These are phyloP conservation scores for Leucosporidium yakuticum DNA, from an alignment of 768 basidiomycete species.

Conservation along the genomic window DNA sequence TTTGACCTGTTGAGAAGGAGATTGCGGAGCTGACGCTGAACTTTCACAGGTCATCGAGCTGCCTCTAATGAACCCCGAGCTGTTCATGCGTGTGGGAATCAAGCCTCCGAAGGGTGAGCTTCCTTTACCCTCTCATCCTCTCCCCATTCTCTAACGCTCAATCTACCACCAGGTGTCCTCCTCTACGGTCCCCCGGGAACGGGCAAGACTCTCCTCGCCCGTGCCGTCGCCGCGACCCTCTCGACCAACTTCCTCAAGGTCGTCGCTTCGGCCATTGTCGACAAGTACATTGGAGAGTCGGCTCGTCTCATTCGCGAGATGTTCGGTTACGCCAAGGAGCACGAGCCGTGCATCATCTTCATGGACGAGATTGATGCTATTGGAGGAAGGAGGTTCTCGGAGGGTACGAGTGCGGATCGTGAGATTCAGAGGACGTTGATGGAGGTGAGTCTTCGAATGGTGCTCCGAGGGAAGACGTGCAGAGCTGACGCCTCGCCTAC, in stretches of 20 bases:
- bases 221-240: conserved; percentile 92
- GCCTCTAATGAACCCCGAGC: conserved; percentile 84
- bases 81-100: conserved; percentile 93
- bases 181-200: conserved; percentile 96
- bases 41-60: conserved; percentile 73
- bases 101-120: conserved; percentile 76
- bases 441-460: conserved; percentile 58
- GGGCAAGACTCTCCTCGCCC: conserved; percentile 88
- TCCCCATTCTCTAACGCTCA: not conserved
- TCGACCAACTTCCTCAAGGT: conserved; percentile 99
- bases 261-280: conserved; percentile 93
- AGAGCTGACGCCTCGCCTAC: not conserved
- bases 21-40: not conserved
- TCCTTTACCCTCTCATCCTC: not conserved
- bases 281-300: conserved; percentile 98
- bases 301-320: conserved; percentile 94
- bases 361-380: conserved; percentile 71
- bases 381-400: conserved; percentile 81
- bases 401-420: conserved; percentile 94
- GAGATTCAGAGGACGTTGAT: conserved; percentile 98
- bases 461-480: no score
- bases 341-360: conserved; percentile 66
- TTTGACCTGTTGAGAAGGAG: not conserved
- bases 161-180: conserved; percentile 52
- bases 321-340: conserved; percentile 96